Conservation (phyloP, 2,329 filamentous ascomycete species). For the Fulvia fulva region DNA sequence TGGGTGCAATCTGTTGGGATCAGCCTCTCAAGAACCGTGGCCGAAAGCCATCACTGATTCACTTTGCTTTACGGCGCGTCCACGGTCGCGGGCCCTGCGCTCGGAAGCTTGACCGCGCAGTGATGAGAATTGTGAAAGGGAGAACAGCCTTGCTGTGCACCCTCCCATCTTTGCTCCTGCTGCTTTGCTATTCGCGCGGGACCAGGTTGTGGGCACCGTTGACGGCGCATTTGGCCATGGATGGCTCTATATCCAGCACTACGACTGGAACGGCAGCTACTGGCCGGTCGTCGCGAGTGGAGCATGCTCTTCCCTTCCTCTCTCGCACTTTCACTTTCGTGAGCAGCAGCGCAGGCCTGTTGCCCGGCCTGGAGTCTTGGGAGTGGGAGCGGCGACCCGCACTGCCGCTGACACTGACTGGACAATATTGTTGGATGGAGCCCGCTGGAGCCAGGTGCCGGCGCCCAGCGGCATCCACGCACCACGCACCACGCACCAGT, state of each 20-base stretch:
- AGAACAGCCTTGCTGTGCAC: not conserved
- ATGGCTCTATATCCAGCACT: not conserved
- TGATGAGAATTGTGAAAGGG: not conserved
- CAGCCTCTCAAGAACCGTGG: conserved; percentile 14
- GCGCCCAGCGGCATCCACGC: not conserved
- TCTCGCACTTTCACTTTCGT: not conserved
- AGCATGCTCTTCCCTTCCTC: not conserved
- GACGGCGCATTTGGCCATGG: not conserved
- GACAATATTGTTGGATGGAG: not conserved
- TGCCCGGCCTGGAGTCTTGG: not conserved
- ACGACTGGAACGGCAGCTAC: not conserved
- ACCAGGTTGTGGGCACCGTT: not conserved
- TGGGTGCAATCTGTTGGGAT: conserved; percentile 19
- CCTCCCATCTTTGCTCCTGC: not conserved
- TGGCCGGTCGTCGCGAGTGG: not conserved
- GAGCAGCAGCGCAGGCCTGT: not conserved
- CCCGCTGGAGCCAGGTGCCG: not conserved
- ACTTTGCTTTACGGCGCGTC: conserved; percentile 10
- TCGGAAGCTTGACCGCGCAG: conserved; percentile 13
- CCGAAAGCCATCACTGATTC: conserved; percentile 16
- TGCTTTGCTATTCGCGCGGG: conserved; percentile 2
- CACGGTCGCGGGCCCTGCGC: conserved; percentile 13
- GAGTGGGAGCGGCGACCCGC: not conserved
- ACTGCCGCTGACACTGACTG: not conserved
- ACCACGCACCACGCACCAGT: not conserved